These are phyloP conservation scores for Rhodosporidiobolus sp. DNA, from an alignment of 768 basidiomycete genomes.

Conservation along the genomic window DNA sequence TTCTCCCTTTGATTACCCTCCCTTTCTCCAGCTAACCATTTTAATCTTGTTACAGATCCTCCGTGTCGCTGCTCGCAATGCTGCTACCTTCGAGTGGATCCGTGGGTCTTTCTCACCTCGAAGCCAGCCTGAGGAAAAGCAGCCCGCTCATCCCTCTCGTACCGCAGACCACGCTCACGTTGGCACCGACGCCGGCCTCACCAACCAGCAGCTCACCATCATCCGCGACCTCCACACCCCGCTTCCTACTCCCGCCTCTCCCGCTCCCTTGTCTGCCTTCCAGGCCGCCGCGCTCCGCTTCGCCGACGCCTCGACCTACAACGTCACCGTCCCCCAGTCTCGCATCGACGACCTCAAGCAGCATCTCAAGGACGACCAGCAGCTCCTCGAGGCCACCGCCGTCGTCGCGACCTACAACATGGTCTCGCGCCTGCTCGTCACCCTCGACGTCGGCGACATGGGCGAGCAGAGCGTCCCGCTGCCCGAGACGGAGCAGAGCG, in stretches of 20 bases:
- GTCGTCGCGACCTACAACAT: constrained; percentile 62
- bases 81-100: constrained; percentile 48
- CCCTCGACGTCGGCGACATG: constrained; percentile 60
- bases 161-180: constrained; percentile 44
- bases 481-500: constrained; percentile 33
- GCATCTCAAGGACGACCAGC: constrained; percentile 45
- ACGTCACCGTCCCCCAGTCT: constrained; percentile 53
- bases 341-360: constrained; percentile 53
- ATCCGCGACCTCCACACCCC: constrained; percentile 56
- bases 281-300: constrained; percentile 59
- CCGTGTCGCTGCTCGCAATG: constrained; percentile 47
- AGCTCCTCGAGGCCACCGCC: constrained; percentile 56
- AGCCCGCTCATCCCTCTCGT: background rate
- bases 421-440: constrained; percentile 65
- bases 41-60: constrained; percentile 41
- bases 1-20: too few relatives aligned
- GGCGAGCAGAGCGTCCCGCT: constrained; percentile 47
- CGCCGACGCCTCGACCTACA: constrained; percentile 60
- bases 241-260: constrained; percentile 49
- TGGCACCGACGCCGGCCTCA: constrained; percentile 57
- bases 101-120: constrained; percentile 35
- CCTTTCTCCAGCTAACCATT: background rate
- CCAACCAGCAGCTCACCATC: constrained; percentile 57
- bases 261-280: constrained; percentile 52
- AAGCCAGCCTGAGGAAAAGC: too few relatives aligned